Evolutionary conservation across 768 basidiomycete genomes (phyloP).

Genomic region (Coprinellus aureogranulatus): DNA sequence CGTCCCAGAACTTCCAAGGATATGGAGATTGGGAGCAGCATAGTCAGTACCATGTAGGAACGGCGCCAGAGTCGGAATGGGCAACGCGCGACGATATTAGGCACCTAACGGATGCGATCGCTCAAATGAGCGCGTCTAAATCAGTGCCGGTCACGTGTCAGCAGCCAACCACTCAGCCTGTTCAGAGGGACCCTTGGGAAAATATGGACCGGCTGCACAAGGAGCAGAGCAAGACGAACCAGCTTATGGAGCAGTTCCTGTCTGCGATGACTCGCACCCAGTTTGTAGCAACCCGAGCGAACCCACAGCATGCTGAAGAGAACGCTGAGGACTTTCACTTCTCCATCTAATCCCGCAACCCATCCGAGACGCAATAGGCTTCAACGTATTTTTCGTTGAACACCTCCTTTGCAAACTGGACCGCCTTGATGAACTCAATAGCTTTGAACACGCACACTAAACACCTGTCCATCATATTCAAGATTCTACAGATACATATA

Average conservation of each 20-base stretch:
- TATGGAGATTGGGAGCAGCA: neutral
- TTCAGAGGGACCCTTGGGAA: neutral
- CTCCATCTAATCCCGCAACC: too few species aligned
- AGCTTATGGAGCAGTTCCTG: neutral
- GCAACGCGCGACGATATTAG: neutral
- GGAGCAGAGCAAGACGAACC: neutral
- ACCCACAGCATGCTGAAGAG: neutral
- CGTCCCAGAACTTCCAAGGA: neutral
- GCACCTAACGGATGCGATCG: neutral
- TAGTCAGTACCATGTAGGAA: neutral
- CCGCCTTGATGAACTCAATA: neutral
- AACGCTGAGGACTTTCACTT: slow-evolving; percentile 4
- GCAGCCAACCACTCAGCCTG: too few species aligned
- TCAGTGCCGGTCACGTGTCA: neutral
- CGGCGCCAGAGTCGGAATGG: neutral
- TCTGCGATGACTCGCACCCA: too few species aligned
- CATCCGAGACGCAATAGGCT: neutral
- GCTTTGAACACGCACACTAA: too few species aligned
- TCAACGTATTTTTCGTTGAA: neutral
- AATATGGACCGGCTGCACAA: neutral
- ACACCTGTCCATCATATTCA: too few species aligned
- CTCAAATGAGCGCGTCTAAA: neutral
- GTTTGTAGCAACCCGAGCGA: neutral
- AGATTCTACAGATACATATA: too few species aligned
- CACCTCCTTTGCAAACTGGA: neutral